phyloP scores from a whole-genome alignment of 306 rosid genomes.

The Rosa lucieae region DNA sequence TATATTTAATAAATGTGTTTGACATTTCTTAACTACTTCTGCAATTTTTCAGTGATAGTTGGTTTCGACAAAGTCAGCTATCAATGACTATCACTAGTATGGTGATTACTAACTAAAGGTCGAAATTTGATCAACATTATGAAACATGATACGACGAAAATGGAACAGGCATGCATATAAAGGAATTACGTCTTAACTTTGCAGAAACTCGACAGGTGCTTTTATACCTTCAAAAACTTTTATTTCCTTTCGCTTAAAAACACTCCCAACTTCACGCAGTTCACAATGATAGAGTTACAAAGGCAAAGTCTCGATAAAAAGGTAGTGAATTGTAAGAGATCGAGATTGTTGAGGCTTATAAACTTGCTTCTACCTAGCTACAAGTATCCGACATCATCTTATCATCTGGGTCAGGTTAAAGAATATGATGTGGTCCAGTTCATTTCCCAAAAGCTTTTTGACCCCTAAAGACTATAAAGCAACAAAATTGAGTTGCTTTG shows the following conservation, averaged over 20 bases:
- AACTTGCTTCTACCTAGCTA: neutral
- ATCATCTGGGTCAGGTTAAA: conserved; percentile 8
- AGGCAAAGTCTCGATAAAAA: neutral
- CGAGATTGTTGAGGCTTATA: neutral
- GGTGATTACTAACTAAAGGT: neutral
- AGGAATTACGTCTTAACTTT: too few species aligned
- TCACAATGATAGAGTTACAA: neutral
- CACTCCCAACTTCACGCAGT: neutral
- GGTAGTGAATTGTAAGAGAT: neutral
- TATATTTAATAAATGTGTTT: too few species aligned
- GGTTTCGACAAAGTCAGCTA: neutral
- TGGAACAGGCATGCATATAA: neutral
- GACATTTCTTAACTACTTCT: too few species aligned
- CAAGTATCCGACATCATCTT: conserved; percentile 14
- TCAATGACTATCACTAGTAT: neutral
- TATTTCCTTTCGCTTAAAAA: too few species aligned
- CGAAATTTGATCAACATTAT: too few species aligned
- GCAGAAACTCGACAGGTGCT: too few species aligned
- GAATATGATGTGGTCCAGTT: conserved; percentile 21
- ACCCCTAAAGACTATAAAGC: conserved; percentile 15
- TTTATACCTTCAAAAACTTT: too few species aligned
- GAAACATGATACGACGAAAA: neutral
- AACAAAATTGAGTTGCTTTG: conserved; percentile 1
- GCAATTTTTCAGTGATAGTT: neutral
- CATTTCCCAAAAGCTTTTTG: conserved; percentile 19